A percentile compares a stretch with the other conserved stretches of the same genome.
Conservation (phyloP, 768 basidiomycete species). For the Scleroderma citrinum region DNA sequence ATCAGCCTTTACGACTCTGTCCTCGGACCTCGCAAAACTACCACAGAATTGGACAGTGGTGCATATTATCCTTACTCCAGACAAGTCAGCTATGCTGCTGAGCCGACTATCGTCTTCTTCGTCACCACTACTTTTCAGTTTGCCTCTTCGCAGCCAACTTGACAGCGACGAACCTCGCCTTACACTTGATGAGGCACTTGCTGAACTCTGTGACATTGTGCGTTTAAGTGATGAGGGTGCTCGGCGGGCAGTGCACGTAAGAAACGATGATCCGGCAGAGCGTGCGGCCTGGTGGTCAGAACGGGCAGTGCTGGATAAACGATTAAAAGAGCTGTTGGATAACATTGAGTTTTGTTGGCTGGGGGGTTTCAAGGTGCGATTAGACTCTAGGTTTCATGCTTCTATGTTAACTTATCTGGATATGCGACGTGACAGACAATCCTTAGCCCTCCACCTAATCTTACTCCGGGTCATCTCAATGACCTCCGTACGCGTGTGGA, state of each 20-base stretch:
- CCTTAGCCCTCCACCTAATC: conserved; percentile 41
- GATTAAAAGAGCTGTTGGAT: conserved; percentile 66
- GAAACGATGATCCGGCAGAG: conserved; percentile 57
- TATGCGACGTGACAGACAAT: conserved; percentile 45
- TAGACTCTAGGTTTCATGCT: neutral
- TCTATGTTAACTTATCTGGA: neutral
- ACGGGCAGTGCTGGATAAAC: conserved; percentile 66
- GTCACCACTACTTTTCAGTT: conserved; percentile 73
- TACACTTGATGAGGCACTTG: conserved; percentile 65
- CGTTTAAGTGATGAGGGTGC: conserved; percentile 71
- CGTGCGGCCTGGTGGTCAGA: conserved; percentile 84
- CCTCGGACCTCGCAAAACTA: conserved; percentile 40
- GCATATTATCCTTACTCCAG: conserved; percentile 77
- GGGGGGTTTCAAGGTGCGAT: neutral
- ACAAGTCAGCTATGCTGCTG: conserved; percentile 77
- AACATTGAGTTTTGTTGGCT: conserved; percentile 93
- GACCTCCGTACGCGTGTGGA: conserved; percentile 67
- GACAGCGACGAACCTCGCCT: conserved; percentile 70
- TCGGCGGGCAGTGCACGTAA: conserved; percentile 64
- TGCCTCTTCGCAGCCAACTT: conserved; percentile 79
- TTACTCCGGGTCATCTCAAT: conserved; percentile 40
- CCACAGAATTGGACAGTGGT: conserved; percentile 81
- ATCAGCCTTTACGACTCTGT: conserved; percentile 25
- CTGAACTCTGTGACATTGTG: conserved; percentile 77
- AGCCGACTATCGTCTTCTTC: conserved; percentile 58